These are phyloP conservation scores for Fusarium haematococcum DNA, from an alignment of 2,329 filamentous ascomycete species.

Conservation along the genomic window DNA sequence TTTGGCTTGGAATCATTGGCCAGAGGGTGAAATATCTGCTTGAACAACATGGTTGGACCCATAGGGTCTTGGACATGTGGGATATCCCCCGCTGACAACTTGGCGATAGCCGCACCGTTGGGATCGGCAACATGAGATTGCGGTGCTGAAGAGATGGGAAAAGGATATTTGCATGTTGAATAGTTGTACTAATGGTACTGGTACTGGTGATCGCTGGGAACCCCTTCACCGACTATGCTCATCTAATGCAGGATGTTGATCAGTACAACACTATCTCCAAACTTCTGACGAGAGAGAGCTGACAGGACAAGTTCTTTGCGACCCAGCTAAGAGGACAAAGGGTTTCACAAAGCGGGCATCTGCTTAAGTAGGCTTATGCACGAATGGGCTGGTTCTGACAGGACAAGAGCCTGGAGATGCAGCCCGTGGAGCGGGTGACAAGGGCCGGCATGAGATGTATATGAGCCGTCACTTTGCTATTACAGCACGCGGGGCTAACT, in stretches of 20 bases:
- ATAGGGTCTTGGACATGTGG: not conserved
- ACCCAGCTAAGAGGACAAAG: not conserved
- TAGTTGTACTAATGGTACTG: too few species aligned
- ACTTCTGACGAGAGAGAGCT: too few species aligned
- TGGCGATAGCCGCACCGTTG: not conserved
- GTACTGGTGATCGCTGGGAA: not conserved
- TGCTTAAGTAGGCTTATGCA: not conserved
- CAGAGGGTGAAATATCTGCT: not conserved
- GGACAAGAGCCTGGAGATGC: not conserved
- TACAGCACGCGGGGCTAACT: not conserved
- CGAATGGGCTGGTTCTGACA: constrained; percentile 1
- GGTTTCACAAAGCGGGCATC: not conserved
- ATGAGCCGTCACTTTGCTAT: not conserved
- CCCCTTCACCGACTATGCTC: not conserved
- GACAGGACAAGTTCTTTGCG: too few species aligned
- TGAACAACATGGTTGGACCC: not conserved
- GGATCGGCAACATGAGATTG: not conserved
- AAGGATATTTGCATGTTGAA: not conserved
- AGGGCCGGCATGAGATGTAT: not conserved
- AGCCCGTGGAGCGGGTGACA: not conserved
- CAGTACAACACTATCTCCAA: constrained; percentile 2
- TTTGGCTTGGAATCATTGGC: constrained; percentile 1
- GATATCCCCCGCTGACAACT: not conserved
- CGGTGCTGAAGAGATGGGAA: not conserved
- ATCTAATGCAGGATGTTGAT: not conserved